Evolutionary conservation across 2,329 filamentous ascomycete genomes (phyloP).

Genomic region (Tympanopsis confertula): DNA sequence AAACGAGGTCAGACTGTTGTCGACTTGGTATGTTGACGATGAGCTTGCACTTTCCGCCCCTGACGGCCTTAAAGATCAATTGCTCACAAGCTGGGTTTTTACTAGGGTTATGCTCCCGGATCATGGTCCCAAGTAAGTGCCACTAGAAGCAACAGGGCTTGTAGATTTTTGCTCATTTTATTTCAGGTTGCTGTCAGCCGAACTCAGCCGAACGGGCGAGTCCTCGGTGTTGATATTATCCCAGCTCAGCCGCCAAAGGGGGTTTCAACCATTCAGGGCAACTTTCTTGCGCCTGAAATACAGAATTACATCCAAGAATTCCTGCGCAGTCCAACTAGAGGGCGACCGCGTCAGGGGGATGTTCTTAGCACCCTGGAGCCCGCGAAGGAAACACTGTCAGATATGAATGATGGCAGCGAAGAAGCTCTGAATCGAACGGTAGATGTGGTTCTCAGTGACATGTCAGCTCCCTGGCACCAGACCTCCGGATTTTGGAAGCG

Average conservation of each 20-base stretch:
- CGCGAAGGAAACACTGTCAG: neutral
- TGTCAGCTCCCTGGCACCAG: constrained; percentile 93
- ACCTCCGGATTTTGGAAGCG: constrained; percentile 68
- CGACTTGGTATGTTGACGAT: constrained; percentile 54
- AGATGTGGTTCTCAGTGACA: constrained; percentile 87
- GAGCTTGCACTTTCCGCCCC: neutral
- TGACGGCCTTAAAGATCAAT: constrained; percentile 4
- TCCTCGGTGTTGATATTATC: constrained; percentile 88
- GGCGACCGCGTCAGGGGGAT: constrained; percentile 8
- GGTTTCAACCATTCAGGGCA: constrained; percentile 88
- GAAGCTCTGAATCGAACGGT: neutral
- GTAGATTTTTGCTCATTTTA: neutral
- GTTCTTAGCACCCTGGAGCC: constrained; percentile 8
- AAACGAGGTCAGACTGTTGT: constrained; percentile 72
- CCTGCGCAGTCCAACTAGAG: constrained; percentile 42
- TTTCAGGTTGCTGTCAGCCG: constrained; percentile 66
- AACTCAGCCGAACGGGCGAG: constrained; percentile 64
- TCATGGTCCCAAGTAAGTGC: constrained; percentile 54
- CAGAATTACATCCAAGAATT: constrained; percentile 68
- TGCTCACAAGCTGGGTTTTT: neutral
- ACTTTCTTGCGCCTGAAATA: constrained; percentile 71
- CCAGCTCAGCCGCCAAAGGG: constrained; percentile 82
- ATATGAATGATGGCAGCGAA: constrained; percentile 4
- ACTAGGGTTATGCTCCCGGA: constrained; percentile 64
- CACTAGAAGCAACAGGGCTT: neutral